Evolutionary conservation across 2,329 filamentous ascomycete species (phyloP).

Genomic region (Alternaria sp.): DNA sequence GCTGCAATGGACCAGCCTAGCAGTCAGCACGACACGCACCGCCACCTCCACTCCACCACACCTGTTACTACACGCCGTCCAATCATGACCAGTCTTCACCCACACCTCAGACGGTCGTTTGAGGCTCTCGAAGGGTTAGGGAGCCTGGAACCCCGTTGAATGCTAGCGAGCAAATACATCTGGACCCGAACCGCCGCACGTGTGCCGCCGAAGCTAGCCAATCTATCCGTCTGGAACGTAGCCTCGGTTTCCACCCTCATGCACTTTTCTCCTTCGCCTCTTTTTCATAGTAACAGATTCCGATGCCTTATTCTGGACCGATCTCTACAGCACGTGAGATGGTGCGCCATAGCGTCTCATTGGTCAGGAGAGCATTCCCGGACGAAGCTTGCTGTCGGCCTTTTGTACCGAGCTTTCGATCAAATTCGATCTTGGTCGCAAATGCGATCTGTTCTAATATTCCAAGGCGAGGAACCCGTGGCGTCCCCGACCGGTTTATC

Average conservation of each 20-base stretch:
- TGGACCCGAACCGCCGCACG: conserved; percentile 4
- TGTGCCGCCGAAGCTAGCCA: conserved; percentile 9
- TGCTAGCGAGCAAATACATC: background rate
- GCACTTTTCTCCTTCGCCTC: background rate
- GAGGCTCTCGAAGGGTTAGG: background rate
- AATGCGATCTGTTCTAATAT: conserved; percentile 6
- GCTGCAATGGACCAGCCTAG: background rate
- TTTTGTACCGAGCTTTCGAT: conserved; percentile 12
- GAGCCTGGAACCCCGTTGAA: conserved; percentile 1
- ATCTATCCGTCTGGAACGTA: background rate
- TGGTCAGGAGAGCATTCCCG: conserved; percentile 13
- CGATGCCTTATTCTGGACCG: background rate
- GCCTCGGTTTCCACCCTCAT: background rate
- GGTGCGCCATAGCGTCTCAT: conserved; percentile 4
- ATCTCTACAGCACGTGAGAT: conserved; percentile 13
- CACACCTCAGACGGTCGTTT: background rate
- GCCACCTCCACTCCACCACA: background rate
- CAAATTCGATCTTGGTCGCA: conserved; percentile 5
- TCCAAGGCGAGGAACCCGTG: background rate
- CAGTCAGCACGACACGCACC: background rate
- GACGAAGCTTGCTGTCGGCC: conserved; percentile 11
- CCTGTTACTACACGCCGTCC: background rate
- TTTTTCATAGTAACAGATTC: background rate
- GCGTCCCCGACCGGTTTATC: background rate
- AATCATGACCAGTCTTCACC: background rate